Conservation (phyloP, 78 protist genomes). For the Dictyostelium capitatum region DNA sequence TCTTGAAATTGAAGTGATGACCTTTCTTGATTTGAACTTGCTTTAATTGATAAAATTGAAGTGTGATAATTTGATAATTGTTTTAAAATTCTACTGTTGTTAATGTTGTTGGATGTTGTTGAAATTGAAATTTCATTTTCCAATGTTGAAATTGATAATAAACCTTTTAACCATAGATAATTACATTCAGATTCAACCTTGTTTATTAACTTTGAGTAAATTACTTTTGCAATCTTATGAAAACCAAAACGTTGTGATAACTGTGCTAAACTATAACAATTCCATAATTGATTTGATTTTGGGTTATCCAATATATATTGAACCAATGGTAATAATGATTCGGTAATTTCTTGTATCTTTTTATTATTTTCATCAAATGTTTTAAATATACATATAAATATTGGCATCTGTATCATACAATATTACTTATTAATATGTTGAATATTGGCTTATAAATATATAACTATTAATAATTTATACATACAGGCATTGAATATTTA, state of each 20-base stretch:
- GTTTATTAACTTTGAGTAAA: constrained; percentile 15
- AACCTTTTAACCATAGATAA: constrained; percentile 58
- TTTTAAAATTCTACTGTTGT: background rate
- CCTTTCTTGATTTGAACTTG: constrained; percentile 31
- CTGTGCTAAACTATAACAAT: constrained; percentile 52
- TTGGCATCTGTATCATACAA: constrained; percentile 17
- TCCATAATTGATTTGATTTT: constrained; percentile 13
- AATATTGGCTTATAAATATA: background rate
- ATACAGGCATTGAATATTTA: constrained; percentile 9
- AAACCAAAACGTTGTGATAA: constrained; percentile 55
- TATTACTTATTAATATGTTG: too few species aligned
- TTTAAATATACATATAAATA: constrained; percentile 49
- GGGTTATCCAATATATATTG: constrained; percentile 2
- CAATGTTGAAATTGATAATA: constrained; percentile 19
- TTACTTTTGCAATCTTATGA: constrained; percentile 34
- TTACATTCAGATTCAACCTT: constrained; percentile 45
- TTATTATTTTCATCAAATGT: constrained; percentile 49
- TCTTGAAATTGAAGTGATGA: constrained; percentile 56
- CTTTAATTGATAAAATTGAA: background rate
- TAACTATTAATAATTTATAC: background rate
- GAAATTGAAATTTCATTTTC: constrained; percentile 21
- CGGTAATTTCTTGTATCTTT: constrained; percentile 2
- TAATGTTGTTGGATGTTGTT: background rate
- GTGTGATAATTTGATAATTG: constrained; percentile 24
- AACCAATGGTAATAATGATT: background rate